These are phyloP conservation scores for Sclerotinia sclerotiorum DNA, from an alignment of 2,329 filamentous ascomycete genomes.

Conservation along the genomic window DNA sequence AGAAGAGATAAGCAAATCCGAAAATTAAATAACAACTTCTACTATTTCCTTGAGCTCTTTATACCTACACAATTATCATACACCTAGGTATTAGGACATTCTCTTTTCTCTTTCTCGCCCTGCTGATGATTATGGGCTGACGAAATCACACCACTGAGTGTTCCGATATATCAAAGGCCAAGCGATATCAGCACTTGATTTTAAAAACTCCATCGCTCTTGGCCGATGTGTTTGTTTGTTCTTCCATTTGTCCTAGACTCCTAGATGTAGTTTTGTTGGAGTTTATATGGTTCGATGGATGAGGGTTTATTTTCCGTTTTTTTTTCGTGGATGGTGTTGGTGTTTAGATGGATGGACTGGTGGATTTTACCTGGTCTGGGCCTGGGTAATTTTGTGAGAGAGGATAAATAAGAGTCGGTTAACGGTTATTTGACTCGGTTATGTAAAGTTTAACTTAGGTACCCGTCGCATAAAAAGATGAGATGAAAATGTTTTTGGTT, in stretches of 20 bases:
- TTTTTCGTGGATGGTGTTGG: not conserved
- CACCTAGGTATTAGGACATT: no score
- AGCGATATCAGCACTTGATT: not conserved
- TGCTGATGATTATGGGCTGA: conserved; percentile 4
- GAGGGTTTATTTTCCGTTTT: not conserved
- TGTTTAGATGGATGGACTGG: no score
- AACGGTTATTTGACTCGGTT: no score
- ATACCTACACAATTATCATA: not conserved
- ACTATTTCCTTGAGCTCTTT: not conserved
- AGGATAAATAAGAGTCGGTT: no score
- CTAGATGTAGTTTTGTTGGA: not conserved
- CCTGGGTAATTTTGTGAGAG: no score
- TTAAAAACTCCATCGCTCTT: not conserved
- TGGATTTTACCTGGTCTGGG: no score
- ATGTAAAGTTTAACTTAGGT: no score
- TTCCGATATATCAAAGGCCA: conserved; percentile 5
- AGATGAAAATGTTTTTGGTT: no score
- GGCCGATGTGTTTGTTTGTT: not conserved
- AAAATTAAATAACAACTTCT: not conserved
- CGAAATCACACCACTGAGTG: conserved; percentile 14
- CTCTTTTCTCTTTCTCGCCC: not conserved
- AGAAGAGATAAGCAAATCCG: not conserved
- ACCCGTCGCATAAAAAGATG: no score
- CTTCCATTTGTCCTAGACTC: not conserved
- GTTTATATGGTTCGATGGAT: not conserved